phyloP scores from a whole-genome alignment of 2,329 filamentous ascomycete genomes.

The Tolypocladium tropicale region DNA sequence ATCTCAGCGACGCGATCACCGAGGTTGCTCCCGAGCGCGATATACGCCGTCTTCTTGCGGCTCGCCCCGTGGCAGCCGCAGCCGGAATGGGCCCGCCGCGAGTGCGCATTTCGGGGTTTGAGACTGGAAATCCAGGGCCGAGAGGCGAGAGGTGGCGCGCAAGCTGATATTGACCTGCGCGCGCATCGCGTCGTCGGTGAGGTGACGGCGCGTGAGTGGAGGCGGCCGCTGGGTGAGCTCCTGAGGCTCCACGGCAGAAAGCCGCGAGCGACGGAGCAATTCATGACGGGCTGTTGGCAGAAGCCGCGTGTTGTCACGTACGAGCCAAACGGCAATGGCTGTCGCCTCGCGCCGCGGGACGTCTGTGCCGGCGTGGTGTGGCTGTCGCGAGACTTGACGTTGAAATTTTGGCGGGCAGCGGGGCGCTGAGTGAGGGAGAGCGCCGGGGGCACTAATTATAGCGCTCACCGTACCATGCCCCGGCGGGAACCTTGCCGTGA shows the following conservation, averaged over 20 bases:
- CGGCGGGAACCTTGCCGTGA: too few species aligned
- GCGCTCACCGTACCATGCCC: neutral
- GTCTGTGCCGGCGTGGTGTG: neutral
- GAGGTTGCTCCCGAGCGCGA: slow-evolving; percentile 88
- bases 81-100: slow-evolving; percentile 12
- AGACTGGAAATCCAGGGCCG: neutral
- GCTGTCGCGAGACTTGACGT: neutral
- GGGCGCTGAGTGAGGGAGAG: neutral
- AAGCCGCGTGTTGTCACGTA: neutral
- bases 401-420: neutral
- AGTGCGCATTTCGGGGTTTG: neutral
- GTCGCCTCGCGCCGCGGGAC: neutral
- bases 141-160: neutral
- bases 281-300: neutral
- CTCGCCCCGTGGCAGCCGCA: slow-evolving; percentile 25
- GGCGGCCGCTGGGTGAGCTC: neutral
- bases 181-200: neutral
- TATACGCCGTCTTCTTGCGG: slow-evolving; percentile 49
- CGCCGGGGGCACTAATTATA: neutral
- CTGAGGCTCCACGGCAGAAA: neutral
- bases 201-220: neutral
- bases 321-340: neutral
- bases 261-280: neutral
- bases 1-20: slow-evolving; percentile 80
- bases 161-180: neutral